Evolutionary conservation across 2,329 filamentous ascomycete species (phyloP), one percentile per base, ranked within the genome.

Genomic region (Salinomyces thailandicus): DNA sequence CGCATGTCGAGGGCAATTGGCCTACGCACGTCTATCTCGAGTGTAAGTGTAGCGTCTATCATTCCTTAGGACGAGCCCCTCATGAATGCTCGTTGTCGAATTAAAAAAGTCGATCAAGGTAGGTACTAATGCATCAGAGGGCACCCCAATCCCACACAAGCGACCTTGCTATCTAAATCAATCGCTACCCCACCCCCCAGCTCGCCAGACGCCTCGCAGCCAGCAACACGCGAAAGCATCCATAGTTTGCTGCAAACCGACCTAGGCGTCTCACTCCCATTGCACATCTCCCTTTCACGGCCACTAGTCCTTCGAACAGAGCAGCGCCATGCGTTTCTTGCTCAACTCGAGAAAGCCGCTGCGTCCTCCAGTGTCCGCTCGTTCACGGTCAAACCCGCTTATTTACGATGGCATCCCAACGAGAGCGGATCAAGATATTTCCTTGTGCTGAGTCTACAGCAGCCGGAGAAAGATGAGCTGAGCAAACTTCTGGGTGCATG

Each of bases 1-100:
- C 89, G 16, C 91, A 98, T 61, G 68, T 89, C 17, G 75, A 78
- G 41, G 91, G 91, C 42, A 85, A 86, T 59, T 98, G 91, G 91
- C 85, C 89, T 1, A 85, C 79, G 20, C 89, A 96, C 61, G 58
- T 96, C 31, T 96, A 93, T 59, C 68, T 94, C 38, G 89, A 96
- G 65, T 98, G 91, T 93, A 69, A 62, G 77, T 66, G 32, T 8
- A 20, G 31, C 22, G n/a, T 31, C 15, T 31, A 19, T n/a, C 36
- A 20, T 36, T 22, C n/a, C n/a, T 44, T 29, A 38, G 39, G 8
- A 16, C 14, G n/a, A 31, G n/a, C 20, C 17, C 26, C 32, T 17
- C 32, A 18, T 29, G 19, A 19, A 35, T 22, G 14, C 20, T 13
- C 9, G n/a, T 26, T 13, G 2, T 12, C 2, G 11, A 31, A 15